These are phyloP conservation scores for Bipolaris victoriae DNA, from an alignment of 2,329 filamentous ascomycete genomes.

Conservation along the genomic window DNA sequence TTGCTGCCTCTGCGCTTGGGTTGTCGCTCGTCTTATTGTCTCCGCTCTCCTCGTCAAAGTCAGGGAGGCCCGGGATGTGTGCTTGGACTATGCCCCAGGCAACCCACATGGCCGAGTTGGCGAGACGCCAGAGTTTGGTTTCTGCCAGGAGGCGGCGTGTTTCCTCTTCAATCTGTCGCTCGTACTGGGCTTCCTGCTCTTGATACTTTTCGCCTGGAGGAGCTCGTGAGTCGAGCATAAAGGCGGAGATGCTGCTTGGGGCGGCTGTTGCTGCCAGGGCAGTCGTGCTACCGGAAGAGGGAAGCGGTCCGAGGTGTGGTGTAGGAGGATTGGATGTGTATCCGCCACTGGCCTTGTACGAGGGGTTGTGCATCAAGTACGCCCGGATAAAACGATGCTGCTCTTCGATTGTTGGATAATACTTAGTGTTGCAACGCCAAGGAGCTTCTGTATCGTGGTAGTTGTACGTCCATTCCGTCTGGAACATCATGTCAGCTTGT, in stretches of 20 bases:
- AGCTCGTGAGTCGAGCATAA: slow-evolving; percentile 74
- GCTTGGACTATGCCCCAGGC: slow-evolving; percentile 98
- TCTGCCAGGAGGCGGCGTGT: slow-evolving; percentile 77
- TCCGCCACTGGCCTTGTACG: slow-evolving; percentile 64
- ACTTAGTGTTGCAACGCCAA: slow-evolving; percentile 69
- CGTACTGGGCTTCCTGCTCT: slow-evolving; percentile 59
- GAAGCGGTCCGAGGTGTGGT: slow-evolving; percentile 37
- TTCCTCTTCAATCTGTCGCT: slow-evolving; percentile 67
- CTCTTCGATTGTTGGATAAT: slow-evolving; percentile 80
- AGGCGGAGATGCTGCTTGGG: slow-evolving; percentile 59
- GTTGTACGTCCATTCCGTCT: slow-evolving; percentile 96
- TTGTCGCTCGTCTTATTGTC: slow-evolving; percentile 11
- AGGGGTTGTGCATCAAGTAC: slow-evolving; percentile 82
- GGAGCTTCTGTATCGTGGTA: slow-evolving; percentile 77
- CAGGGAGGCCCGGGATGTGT: slow-evolving; percentile 75
- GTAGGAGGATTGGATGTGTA: slow-evolving; percentile 56
- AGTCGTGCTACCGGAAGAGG: slow-evolving; percentile 42
- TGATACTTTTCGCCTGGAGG: slow-evolving; percentile 44
- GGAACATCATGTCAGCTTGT: background rate
- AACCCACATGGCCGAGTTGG: slow-evolving; percentile 89
- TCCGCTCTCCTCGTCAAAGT: slow-evolving; percentile 45
- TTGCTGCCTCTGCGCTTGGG: slow-evolving; percentile 28
- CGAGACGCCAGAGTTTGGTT: slow-evolving; percentile 81
- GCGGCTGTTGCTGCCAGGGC: slow-evolving; percentile 42
- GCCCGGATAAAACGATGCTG: slow-evolving; percentile 84